Evolutionary conservation across 1,284 basidiomycete species (phyloP).

Genomic region (Polyporus tsugae): DNA sequence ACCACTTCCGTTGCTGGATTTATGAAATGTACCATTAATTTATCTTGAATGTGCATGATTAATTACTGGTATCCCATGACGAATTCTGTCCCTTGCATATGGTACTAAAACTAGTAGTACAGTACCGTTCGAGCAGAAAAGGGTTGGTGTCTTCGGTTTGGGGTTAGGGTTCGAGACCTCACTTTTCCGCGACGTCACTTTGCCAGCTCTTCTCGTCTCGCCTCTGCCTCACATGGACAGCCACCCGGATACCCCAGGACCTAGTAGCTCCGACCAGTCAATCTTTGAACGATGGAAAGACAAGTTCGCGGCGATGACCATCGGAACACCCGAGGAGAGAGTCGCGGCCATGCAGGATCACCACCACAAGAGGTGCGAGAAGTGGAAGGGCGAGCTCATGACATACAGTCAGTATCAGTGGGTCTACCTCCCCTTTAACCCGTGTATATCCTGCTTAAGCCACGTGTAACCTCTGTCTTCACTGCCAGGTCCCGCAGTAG

Average conservation of each 20-base stretch:
- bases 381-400: conserved; percentile 65
- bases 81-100: too few relatives aligned
- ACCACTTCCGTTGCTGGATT: neutral
- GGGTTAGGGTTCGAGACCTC: conserved; percentile 7
- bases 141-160: neutral
- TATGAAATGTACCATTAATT: too few relatives aligned
- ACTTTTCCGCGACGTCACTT: neutral
- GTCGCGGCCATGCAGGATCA: conserved; percentile 50
- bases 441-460: conserved; percentile 25
- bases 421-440: conserved; percentile 19
- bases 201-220: conserved; percentile 5
- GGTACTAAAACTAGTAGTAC: too few relatives aligned
- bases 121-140: too few relatives aligned
- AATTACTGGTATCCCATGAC: too few relatives aligned
- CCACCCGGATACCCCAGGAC: conserved; percentile 18
- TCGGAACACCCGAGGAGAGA: conserved; percentile 63
- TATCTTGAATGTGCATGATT: too few relatives aligned
- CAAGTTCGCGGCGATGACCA: conserved; percentile 59
- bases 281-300: conserved; percentile 64
- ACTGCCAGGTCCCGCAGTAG: conserved; percentile 77
- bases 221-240: conserved; percentile 19
- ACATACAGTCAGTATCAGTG: conserved; percentile 54
- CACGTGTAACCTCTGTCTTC: conserved; percentile 15
- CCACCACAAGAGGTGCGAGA: conserved; percentile 60
- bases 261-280: conserved; percentile 27